Evolutionary conservation across 73 alveolate genomes (phyloP).

Genomic region (Paraurostyla sp.): DNA sequence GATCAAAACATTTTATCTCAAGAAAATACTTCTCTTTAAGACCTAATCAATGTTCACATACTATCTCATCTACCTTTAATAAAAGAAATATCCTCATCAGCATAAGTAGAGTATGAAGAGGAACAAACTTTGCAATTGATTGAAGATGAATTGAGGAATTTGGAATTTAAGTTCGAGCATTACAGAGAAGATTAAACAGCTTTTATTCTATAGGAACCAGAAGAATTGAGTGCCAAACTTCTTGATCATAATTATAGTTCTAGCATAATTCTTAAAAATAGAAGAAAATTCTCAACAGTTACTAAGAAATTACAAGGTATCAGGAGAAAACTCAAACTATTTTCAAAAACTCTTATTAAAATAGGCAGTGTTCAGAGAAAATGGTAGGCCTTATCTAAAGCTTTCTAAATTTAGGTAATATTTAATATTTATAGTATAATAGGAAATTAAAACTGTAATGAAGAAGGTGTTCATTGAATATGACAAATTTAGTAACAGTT

Average conservation of each 20-base stretch:
- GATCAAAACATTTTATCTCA: background rate
- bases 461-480: conserved; percentile 1
- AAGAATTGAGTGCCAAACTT: conserved; percentile 3
- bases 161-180: background rate
- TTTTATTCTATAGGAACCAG: background rate
- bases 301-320: background rate
- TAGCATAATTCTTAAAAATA: background rate
- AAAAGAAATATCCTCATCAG: background rate
- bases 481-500: conserved; percentile 18
- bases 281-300: conserved; percentile 28
- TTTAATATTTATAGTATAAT: background rate
- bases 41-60: background rate
- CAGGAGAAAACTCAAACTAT: background rate
- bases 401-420: background rate
- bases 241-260: conserved; percentile 13
- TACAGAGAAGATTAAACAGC: background rate
- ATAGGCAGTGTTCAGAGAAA: conserved; percentile 32
- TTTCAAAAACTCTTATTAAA: conserved; percentile 12
- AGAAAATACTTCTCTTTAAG: background rate
- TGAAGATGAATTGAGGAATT: conserved; percentile 31
- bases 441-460: conserved; percentile 31
- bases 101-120: conserved; percentile 6
- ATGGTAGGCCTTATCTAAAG: conserved; percentile 2
- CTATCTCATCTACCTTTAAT: background rate
- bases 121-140: background rate